These are phyloP conservation scores for Arctostaphylos glauca DNA, from an alignment of 148 eudicot species.

Conservation along the genomic window DNA sequence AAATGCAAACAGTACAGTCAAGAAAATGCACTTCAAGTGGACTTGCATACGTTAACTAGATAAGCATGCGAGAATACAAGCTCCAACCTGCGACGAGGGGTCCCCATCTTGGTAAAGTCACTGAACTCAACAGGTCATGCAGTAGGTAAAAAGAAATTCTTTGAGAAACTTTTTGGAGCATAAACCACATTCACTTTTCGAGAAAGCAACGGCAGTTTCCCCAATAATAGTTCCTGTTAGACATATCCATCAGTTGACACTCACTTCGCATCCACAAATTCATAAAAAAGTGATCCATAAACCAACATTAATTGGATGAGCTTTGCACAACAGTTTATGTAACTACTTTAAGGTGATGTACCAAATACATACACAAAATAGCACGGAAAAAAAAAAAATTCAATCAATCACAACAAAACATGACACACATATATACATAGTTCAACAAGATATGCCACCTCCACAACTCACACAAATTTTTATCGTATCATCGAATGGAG, in stretches of 20 bases:
- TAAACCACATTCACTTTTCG: slow-evolving; percentile 9
- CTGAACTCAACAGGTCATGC: slow-evolving; percentile 30
- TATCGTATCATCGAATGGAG: neutral
- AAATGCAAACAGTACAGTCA: slow-evolving; percentile 26
- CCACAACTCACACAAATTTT: neutral
- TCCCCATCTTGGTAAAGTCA: slow-evolving; percentile 41
- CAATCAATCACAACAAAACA: neutral
- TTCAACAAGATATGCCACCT: neutral
- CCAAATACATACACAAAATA: neutral
- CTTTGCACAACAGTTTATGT: neutral
- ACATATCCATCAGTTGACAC: neutral
- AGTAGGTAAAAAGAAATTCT: slow-evolving; percentile 26
- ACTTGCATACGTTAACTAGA: neutral
- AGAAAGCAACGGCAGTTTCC: slow-evolving; percentile 12
- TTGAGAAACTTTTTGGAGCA: slow-evolving; percentile 23
- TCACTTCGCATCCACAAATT: neutral
- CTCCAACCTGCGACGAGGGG: slow-evolving; percentile 52
- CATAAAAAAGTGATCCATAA: neutral
- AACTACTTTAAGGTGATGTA: neutral
- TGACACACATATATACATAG: neutral
- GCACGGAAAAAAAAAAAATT: neutral
- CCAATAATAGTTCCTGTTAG: slow-evolving; percentile 19
- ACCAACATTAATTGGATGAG: neutral
- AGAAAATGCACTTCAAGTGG: neutral
- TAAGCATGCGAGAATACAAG: neutral